Base-by-base conservation (phyloP, 306 rosid genomes). In the Hippophae gyantsensis region DNA sequence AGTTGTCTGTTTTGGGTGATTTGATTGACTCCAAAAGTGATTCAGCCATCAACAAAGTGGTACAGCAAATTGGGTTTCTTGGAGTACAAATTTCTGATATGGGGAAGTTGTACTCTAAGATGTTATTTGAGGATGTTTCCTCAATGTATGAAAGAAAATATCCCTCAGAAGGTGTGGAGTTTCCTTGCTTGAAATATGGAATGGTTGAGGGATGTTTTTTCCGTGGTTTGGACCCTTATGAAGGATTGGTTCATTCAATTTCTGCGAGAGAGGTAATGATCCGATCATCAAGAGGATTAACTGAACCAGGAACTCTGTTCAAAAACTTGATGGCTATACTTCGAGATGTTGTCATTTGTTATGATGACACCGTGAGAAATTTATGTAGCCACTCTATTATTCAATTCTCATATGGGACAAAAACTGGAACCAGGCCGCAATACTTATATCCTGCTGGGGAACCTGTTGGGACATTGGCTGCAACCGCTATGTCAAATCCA, bases 381-480 rank as follows among this genome's bases (percentile, higher is more conserved):
- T 89, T 92, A 8, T 83, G 93, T 58, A 92, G 95, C 67, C 88
- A 88, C 48, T 88, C 96, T 2, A 69, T 92, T 26, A 84, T 92
- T 57, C 95, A 88, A 53, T 89, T 88, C 61, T 87, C 85, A 18
- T 92, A 92, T 77, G 99, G 93, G 40, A 54, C 58, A 7, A 73
- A 74, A 44, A 63, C 70, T 44, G 86, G 86, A 63, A 74, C 69
- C 41, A 57, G 50, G 40, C 58, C 77, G 10, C 70, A 70, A 8
- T 78, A 56, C 57, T 63, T 88, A 38, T 84, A 81, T 58, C 96
- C 99, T 73, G 74, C 99, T 13, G 99, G 99, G 8, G 99, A 88
- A 81, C 99, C 99, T 58, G 99, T 92, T 51, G 99, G 99, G 8
- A 96, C 88, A 58, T 74, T 92, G 69, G 99, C 96, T 55, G 99